Conservation (phyloP, 2,329 filamentous ascomycete genomes). For the Penicillium sp. region DNA sequence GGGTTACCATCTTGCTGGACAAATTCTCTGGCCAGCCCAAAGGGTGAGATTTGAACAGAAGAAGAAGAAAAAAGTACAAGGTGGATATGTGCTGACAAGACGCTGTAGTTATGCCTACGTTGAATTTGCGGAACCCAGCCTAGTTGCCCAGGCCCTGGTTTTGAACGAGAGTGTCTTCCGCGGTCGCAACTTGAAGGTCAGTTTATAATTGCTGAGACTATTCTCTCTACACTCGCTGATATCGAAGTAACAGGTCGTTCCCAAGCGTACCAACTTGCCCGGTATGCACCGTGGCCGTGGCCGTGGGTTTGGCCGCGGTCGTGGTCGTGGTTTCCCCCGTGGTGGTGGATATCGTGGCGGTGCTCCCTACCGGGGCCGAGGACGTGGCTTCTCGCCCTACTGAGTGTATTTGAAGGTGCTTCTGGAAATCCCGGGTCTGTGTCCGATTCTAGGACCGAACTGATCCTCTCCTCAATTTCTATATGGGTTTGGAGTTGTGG, state of each 20-base stretch:
- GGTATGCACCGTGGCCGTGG: slow-evolving; percentile 73
- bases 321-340: slow-evolving; percentile 49
- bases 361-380: slow-evolving; percentile 43
- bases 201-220: slow-evolving; percentile 11
- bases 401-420: slow-evolving; percentile 19
- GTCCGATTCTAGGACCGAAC: neutral
- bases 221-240: neutral
- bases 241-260: slow-evolving; percentile 52
- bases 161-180: slow-evolving; percentile 95
- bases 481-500: slow-evolving; percentile 25
- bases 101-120: slow-evolving; percentile 84
- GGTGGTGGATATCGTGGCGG: slow-evolving; percentile 42
- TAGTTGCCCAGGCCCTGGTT: slow-evolving; percentile 86
- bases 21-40: slow-evolving; percentile 99
- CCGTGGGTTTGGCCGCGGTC: slow-evolving; percentile 42
- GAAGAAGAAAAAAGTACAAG: neutral
- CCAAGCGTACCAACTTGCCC: slow-evolving; percentile 92
- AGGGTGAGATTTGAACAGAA: slow-evolving; percentile 51
- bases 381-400: slow-evolving; percentile 42
- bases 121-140: slow-evolving; percentile 87
- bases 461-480: slow-evolving; percentile 1
- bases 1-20: slow-evolving; percentile 91
- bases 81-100: slow-evolving; percentile 1
- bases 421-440: slow-evolving; percentile 1
- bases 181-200: slow-evolving; percentile 87